Evolutionary conservation across 352 stramenopile genomes (phyloP).

Genomic region (Globisporangium parvum): DNA sequence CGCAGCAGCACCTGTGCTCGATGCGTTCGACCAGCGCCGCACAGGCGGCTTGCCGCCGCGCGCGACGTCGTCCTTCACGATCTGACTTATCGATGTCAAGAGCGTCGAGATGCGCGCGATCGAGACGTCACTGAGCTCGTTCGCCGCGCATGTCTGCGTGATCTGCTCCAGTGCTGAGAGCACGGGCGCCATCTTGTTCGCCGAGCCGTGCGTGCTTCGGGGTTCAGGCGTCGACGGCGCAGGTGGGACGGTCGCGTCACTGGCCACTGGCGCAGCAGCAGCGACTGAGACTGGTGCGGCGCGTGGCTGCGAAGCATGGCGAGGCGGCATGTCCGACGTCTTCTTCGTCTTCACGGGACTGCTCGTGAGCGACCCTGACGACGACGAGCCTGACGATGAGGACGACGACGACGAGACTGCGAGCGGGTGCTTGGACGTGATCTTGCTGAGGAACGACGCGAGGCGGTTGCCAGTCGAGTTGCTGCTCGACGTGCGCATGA

Average conservation of each 20-base stretch:
- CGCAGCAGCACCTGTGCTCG: conserved; percentile 7
- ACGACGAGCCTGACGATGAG: neutral
- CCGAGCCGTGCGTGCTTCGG: neutral
- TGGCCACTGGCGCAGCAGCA: neutral
- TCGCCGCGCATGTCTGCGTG: conserved; percentile 40
- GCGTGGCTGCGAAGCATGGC: neutral
- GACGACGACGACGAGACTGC: neutral
- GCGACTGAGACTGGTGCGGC: too few species aligned
- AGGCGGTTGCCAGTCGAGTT: conserved; percentile 21
- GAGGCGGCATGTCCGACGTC: neutral
- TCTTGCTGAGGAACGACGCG: conserved; percentile 26
- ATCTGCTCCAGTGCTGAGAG: conserved; percentile 44
- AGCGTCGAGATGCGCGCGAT: conserved; percentile 65
- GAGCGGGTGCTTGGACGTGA: conserved; percentile 8
- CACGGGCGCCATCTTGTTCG: conserved; percentile 32
- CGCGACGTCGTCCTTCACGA: conserved; percentile 49
- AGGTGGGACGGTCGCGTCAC: neutral
- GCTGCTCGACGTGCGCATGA: neutral
- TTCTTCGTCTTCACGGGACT: conserved; percentile 1
- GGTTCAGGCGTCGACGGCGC: neutral
- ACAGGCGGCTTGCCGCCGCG: conserved; percentile 27
- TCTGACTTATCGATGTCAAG: conserved; percentile 58
- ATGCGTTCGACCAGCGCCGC: conserved; percentile 33
- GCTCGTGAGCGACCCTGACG: neutral
- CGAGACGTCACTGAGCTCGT: conserved; percentile 54